Evolutionary conservation across 352 stramenopile genomes (phyloP).

Genomic region (Bremia lactucae): DNA sequence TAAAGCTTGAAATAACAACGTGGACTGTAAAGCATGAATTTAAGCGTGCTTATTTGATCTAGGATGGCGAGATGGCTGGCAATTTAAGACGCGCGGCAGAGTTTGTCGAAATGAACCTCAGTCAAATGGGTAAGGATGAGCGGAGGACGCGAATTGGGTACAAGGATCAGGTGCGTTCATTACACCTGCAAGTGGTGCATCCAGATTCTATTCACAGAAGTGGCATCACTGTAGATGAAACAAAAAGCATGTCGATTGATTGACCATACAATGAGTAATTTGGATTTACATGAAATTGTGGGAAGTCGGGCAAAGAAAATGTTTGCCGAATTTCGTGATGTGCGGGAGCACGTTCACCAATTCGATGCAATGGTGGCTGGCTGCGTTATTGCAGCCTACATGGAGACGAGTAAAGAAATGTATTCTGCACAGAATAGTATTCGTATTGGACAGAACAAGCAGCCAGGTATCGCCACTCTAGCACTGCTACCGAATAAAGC

Average conservation of each 20-base stretch:
- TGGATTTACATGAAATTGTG: conserved; percentile 92
- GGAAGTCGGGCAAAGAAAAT: conserved; percentile 91
- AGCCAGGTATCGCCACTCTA: conserved; percentile 33
- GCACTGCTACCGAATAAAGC: conserved; percentile 57
- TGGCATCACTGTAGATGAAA: conserved; percentile 79
- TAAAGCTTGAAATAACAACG: conserved; percentile 3
- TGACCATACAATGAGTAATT: conserved; percentile 89
- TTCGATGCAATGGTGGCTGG: conserved; percentile 88
- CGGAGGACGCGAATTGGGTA: conserved; percentile 92
- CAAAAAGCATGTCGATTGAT: conserved; percentile 83
- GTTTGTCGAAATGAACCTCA: conserved; percentile 95
- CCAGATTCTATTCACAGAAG: conserved; percentile 12
- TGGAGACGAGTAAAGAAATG: conserved; percentile 83
- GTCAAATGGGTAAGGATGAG: conserved; percentile 94
- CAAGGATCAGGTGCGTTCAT: conserved; percentile 88
- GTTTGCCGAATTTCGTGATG: conserved; percentile 94
- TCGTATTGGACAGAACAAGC: conserved; percentile 50
- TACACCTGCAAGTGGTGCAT: background rate
- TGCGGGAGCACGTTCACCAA: conserved; percentile 92
- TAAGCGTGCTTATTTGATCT: conserved; percentile 14
- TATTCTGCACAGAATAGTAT: conserved; percentile 72
- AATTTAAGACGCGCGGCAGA: conserved; percentile 76
- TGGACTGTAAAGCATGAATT: conserved; percentile 9
- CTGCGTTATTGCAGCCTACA: conserved; percentile 80
- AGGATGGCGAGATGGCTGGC: conserved; percentile 81